Evolutionary conservation across 2,329 filamentous ascomycete species (phyloP).

Genomic region (Cordyceps fumosorosea): DNA sequence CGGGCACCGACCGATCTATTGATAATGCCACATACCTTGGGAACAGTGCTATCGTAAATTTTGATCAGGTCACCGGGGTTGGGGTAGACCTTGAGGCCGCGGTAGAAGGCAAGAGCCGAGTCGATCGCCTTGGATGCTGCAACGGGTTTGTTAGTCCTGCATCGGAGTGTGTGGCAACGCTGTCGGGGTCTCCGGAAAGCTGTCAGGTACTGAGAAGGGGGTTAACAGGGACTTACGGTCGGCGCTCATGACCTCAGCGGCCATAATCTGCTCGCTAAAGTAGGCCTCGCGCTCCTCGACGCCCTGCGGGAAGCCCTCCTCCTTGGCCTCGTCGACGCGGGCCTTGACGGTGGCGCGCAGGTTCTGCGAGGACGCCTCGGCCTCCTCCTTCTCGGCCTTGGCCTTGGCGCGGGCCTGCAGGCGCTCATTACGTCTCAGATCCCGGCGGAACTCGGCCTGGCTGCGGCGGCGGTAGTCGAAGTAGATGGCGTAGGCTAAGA

Average conservation of each 20-base stretch:
- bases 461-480: constrained; percentile 62
- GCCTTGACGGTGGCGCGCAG: constrained; percentile 69
- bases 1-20: neutral
- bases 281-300: constrained; percentile 91
- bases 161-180: too few relatives aligned
- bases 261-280: constrained; percentile 93
- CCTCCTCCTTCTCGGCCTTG: constrained; percentile 65
- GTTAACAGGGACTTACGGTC: constrained; percentile 56
- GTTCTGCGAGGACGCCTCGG: constrained; percentile 55
- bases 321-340: constrained; percentile 74
- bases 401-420: constrained; percentile 61
- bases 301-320: constrained; percentile 84
- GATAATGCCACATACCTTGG: constrained; percentile 60
- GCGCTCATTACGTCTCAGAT: constrained; percentile 69
- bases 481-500: constrained; percentile 56
- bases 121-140: constrained; percentile 65
- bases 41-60: constrained; percentile 98
- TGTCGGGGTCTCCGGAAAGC: too few relatives aligned
- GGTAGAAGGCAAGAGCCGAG: constrained; percentile 93
- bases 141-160: constrained; percentile 1
- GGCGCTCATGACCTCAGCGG: constrained; percentile 74
- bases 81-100: constrained; percentile 96
- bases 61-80: constrained; percentile 85
- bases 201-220: constrained; percentile 13
- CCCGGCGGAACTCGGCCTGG: constrained; percentile 58